phyloP scores from a whole-genome alignment of 2,329 filamentous ascomycete genomes.

The Lasiodiplodia citricola region DNA sequence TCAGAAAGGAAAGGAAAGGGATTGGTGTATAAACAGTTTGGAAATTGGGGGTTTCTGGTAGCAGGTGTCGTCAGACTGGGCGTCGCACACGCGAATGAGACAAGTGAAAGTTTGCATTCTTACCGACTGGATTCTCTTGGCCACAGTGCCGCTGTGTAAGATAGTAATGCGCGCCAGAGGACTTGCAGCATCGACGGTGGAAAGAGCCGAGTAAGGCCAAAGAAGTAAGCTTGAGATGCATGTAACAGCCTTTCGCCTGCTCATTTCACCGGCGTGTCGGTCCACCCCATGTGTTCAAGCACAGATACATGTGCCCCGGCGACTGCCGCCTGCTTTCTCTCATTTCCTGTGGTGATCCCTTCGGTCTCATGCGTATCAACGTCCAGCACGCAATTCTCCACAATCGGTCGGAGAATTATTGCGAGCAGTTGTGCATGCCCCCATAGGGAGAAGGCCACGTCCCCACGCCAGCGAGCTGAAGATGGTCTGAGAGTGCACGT shows the following conservation, averaged over 20 bases:
- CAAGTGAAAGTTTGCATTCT: neutral
- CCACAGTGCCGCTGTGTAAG: neutral
- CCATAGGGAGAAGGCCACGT: neutral
- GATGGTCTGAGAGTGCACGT: too few species aligned
- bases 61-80: neutral
- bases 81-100: neutral
- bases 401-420: neutral
- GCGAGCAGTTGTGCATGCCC: neutral
- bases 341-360: neutral
- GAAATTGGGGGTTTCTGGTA: neutral
- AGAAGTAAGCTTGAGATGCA: neutral
- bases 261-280: neutral
- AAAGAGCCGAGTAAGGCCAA: neutral
- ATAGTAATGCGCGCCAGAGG: neutral
- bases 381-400: neutral
- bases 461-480: too few species aligned
- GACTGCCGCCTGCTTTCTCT: neutral
- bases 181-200: neutral
- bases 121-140: neutral
- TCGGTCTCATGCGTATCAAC: neutral
- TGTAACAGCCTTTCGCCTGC: too few species aligned
- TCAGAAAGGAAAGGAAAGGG: neutral
- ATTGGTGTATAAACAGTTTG: neutral
- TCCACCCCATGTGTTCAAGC: neutral
- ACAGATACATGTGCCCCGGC: neutral